Evolutionary conservation across 495 filamentous ascomycete species (phyloP).

Genomic region (Aspergillus campestris): DNA sequence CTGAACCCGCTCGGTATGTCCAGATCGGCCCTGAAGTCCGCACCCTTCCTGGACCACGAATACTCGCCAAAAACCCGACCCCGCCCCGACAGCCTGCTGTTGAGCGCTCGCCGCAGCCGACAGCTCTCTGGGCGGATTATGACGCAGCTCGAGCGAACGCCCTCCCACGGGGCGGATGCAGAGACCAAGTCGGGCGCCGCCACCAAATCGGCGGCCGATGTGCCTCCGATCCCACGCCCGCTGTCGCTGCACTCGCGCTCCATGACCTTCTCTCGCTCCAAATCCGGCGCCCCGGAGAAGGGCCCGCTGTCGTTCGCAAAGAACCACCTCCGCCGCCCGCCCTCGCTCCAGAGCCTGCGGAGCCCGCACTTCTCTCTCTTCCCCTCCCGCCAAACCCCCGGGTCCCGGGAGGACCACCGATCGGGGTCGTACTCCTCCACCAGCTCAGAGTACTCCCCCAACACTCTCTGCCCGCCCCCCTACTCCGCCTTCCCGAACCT

Average conservation of each 20-base stretch:
- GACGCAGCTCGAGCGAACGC: neutral
- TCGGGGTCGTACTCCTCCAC: constrained; percentile 16
- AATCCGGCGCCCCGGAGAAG: constrained; percentile 20
- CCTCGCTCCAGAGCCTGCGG: constrained; percentile 24
- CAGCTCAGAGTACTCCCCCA: constrained; percentile 15
- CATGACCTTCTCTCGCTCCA: constrained; percentile 19
- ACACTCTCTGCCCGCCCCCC: constrained; percentile 12
- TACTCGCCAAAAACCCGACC: neutral
- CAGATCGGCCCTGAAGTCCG: too few relatives aligned
- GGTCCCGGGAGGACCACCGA: constrained; percentile 10
- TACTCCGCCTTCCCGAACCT: constrained; percentile 10
- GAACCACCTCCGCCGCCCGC: constrained; percentile 12
- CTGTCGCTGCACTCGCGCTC: constrained; percentile 10
- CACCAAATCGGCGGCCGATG: constrained; percentile 19
- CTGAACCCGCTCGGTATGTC: too few relatives aligned
- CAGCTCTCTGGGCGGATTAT: neutral
- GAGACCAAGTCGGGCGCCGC: constrained; percentile 8
- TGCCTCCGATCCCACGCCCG: constrained; percentile 15
- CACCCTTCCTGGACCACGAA: too few relatives aligned
- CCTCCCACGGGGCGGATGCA: neutral
- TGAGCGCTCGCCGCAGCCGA: neutral
- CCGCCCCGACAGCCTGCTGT: neutral
- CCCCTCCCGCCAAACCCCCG: constrained; percentile 8
- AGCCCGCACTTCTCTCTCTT: constrained; percentile 18
- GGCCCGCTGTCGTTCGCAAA: constrained; percentile 12